Percentiles rank a stretch among this genome's conserved stretches.
Conservation (phyloP, 1,284 basidiomycete species). For the Trichosporon coremiiforme region DNA sequence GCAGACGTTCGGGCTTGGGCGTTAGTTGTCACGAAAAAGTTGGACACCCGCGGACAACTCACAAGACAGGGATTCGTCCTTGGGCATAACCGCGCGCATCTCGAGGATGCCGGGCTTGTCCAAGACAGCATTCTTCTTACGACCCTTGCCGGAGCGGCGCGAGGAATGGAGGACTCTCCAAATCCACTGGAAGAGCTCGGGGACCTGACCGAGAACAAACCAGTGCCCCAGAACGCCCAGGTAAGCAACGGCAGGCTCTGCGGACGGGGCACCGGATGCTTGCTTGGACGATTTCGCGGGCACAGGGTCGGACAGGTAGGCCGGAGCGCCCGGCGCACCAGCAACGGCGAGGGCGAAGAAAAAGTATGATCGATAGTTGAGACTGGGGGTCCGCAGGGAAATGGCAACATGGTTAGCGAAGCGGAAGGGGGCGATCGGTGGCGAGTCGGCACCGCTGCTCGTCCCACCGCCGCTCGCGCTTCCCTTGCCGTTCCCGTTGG, state of each 20-base stretch:
- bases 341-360: constrained; percentile 78
- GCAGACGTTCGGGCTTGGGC: constrained; percentile 20
- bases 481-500: constrained; percentile 39
- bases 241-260: constrained; percentile 43
- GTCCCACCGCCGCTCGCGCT: constrained; percentile 24
- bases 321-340: constrained; percentile 50
- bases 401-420: constrained; percentile 89
- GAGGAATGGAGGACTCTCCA: constrained; percentile 36
- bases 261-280: constrained; percentile 23
- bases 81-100: constrained; percentile 43
- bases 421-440: constrained; percentile 64
- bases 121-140: constrained; percentile 39
- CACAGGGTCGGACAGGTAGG: constrained; percentile 46
- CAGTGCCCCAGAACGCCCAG: constrained; percentile 51
- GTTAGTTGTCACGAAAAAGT: not conserved
- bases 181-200: constrained; percentile 42
- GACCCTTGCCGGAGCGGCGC: constrained; percentile 43
- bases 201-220: constrained; percentile 46
- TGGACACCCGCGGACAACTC: constrained; percentile 13
- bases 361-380: constrained; percentile 45
- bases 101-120: constrained; percentile 50
- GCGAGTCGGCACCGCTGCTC: constrained; percentile 49
- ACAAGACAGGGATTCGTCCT: constrained; percentile 41
- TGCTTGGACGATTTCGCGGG: constrained; percentile 27
- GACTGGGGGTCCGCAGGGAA: constrained; percentile 85